These are phyloP conservation scores for Choanephora cucurbitarum DNA, from an alignment of 371 early-diverging fungal species.

Conservation along the genomic window DNA sequence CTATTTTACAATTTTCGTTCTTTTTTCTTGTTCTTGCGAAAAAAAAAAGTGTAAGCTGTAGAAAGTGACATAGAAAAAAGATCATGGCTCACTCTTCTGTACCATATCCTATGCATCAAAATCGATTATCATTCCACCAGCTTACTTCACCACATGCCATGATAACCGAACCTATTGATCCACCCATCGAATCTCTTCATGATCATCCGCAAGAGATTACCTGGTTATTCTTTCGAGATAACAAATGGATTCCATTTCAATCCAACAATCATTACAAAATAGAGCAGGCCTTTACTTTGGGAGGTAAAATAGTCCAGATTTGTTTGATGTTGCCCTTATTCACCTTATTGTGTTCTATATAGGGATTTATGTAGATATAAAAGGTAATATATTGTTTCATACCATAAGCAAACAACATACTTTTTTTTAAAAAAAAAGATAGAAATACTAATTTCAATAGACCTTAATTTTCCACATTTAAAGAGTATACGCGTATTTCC, in stretches of 20 bases:
- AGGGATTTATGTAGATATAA: slow-evolving; percentile 57
- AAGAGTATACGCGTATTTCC: slow-evolving; percentile 56
- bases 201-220: slow-evolving; percentile 49
- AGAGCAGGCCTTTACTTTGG: slow-evolving; percentile 54
- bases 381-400: too few species aligned
- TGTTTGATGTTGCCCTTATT: not conserved
- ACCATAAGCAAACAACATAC: too few species aligned
- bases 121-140: not conserved
- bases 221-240: slow-evolving; percentile 54
- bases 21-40: too few species aligned
- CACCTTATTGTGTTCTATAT: slow-evolving; percentile 2
- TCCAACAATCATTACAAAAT: slow-evolving; percentile 49
- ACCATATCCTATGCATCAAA: too few species aligned
- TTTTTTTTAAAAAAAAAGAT: too few species aligned
- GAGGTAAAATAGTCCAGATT: slow-evolving; percentile 29
- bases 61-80: too few species aligned
- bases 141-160: not conserved
- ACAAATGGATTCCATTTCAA: slow-evolving; percentile 53
- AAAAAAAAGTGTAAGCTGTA: too few species aligned
- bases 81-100: too few species aligned
- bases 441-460: slow-evolving; percentile 26
- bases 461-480: slow-evolving; percentile 47
- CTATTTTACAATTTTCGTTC: too few species aligned
- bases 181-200: slow-evolving; percentile 10
- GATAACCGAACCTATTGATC: not conserved